Base-by-base conservation (phyloP, 2,329 filamentous ascomycete species). In the Hypomyces perniciosus region DNA sequence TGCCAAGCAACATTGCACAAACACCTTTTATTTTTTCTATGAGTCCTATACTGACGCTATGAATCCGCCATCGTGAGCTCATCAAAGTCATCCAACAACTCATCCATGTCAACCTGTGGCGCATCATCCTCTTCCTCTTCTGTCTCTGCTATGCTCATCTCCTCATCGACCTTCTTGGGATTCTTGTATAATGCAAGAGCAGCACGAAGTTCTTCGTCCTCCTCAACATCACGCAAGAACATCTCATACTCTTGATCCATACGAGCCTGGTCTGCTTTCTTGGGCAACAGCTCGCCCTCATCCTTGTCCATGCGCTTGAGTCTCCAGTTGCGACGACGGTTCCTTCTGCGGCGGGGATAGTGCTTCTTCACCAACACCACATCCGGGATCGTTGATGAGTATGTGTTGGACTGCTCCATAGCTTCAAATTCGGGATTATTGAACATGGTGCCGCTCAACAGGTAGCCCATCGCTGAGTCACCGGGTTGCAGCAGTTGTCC, bases 341-440 rank as follows among this genome's bases (percentile, higher is more conserved):
- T 72, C 81, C 92, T 95, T 76, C 87, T 85, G 71, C 87, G 86
- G 61, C 88, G 83, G 54, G 86, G 83, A 72, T 95, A 99, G 78
- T 89, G 85, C 71, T 99, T 99, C 90, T 95, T 97, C 68, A 99
- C 90, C 4, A 99, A 79, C 6, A 99, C 73, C 0, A 97, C 93
- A 62, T 99, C 93, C 0, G 93, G 93, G 50, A 99, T 88, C 4
- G 79, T 83, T 3, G 84, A 85, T 3, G 81, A 75, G 70, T 95
- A 92, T 46, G 85, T 83, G 67, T 83, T 83, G 48, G 85, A 90
- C 46, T 79, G 71, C 68, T 96, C 90, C 33, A 96, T 79, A 48
- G 85, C 87, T 60, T 96, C 90, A 59, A 86, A 90, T 59, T 95
- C 80, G 8, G 79, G 75, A 65, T 90, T 93, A 78, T 99, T 97